Conservation (phyloP, 176 grass and related monocot genomes). For the Oryza coarctata region DNA sequence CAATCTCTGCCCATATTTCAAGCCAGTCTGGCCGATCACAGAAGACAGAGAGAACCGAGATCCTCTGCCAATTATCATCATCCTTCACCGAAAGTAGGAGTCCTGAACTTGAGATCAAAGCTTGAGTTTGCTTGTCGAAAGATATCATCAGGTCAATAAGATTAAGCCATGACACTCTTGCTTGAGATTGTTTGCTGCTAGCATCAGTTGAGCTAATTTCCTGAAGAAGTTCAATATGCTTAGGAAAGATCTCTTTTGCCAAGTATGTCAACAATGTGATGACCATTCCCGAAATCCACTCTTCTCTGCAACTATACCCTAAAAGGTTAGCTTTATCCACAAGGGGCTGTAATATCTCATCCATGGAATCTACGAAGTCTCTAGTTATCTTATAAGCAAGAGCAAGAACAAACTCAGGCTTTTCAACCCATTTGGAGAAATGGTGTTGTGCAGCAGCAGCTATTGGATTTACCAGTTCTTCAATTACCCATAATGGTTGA, state of each 20-base stretch:
- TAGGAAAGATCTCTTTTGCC: conserved; percentile 78
- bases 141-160: conserved; percentile 91
- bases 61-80: conserved; percentile 72
- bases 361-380: conserved; percentile 88
- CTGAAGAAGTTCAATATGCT: conserved; percentile 71
- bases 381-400: conserved; percentile 83
- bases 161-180: conserved; percentile 74
- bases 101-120: conserved; percentile 60
- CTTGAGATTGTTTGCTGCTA: conserved; percentile 18
- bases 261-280: conserved; percentile 78
- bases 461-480: conserved; percentile 92
- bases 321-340: conserved; percentile 92
- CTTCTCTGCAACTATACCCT: conserved; percentile 95
- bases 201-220: conserved; percentile 44
- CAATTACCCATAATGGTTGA: conserved; percentile 89
- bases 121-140: conserved; percentile 87
- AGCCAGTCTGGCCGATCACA: conserved; percentile 90
- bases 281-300: conserved; percentile 79
- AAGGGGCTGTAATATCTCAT: conserved; percentile 90
- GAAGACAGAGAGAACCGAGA: conserved; percentile 74
- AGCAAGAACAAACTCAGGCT: conserved; percentile 90
- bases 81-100: conserved; percentile 69
- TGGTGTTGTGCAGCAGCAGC: conserved; percentile 49
- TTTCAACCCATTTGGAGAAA: conserved; percentile 93
- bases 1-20: conserved; percentile 89